These are phyloP conservation scores for Clavaria fumosa DNA, from an alignment of 768 basidiomycete species.

Conservation along the genomic window DNA sequence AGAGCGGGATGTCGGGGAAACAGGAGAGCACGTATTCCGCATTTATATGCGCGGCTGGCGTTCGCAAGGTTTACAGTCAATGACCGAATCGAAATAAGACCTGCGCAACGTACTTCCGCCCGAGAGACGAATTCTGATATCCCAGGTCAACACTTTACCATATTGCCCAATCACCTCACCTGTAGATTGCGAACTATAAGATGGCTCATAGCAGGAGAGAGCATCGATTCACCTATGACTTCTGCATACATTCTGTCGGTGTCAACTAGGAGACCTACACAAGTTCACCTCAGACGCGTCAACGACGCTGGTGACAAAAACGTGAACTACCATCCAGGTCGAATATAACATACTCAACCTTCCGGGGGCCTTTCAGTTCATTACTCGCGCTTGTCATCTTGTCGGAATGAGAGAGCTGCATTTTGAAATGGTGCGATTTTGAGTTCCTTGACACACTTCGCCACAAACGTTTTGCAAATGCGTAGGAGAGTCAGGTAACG, in stretches of 20 bases:
- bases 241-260: slow-evolving; percentile 64
- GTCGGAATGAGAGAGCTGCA: too few species aligned
- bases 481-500: too few species aligned
- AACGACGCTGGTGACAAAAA: not conserved
- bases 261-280: slow-evolving; percentile 54
- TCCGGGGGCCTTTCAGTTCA: too few species aligned
- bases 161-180: slow-evolving; percentile 51
- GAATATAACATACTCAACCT: slow-evolving; percentile 50
- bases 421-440: too few species aligned
- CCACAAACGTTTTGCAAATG: too few species aligned
- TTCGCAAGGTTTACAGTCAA: not conserved
- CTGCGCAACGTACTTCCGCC: slow-evolving; percentile 52
- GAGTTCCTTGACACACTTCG: too few species aligned
- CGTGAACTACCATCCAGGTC: slow-evolving; percentile 49
- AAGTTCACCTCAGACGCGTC: not conserved
- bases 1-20: slow-evolving; percentile 60
- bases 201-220: too few species aligned
- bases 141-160: slow-evolving; percentile 74
- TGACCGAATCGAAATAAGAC: slow-evolving; percentile 7
- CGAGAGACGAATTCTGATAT: slow-evolving; percentile 81
- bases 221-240: too few species aligned
- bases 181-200: too few species aligned
- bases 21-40: slow-evolving; percentile 56
- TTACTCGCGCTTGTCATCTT: too few species aligned
- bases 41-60: slow-evolving; percentile 37